Conservation (phyloP, 164 flowering plant species). For the Vitis cinerea region DNA sequence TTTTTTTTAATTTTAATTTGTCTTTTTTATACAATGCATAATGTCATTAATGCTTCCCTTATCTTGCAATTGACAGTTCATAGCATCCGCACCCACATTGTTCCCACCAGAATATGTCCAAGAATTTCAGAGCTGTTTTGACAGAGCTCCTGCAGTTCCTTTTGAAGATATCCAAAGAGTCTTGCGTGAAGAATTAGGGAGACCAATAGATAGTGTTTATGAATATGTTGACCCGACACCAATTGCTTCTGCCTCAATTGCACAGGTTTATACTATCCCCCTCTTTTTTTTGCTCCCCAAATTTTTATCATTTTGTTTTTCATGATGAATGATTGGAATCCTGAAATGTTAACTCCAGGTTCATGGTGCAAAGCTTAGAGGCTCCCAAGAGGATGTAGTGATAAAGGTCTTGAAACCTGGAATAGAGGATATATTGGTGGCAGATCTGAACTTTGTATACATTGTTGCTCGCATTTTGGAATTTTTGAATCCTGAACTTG, state of each 20-base stretch:
- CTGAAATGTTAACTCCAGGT: conserved; percentile 47
- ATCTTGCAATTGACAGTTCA: conserved; percentile 50
- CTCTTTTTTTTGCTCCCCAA: background rate
- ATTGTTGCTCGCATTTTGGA: conserved; percentile 87
- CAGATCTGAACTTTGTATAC: conserved; percentile 88
- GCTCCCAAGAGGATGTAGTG: conserved; percentile 79
- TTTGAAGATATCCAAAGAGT: conserved; percentile 71
- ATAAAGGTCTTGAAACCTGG: conserved; percentile 97
- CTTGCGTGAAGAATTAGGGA: conserved; percentile 69
- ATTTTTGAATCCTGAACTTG: conserved; percentile 83
- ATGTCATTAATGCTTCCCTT: background rate
- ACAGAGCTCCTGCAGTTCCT: conserved; percentile 82
- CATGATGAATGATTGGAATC: background rate
- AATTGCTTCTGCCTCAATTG: conserved; percentile 97
- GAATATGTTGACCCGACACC: conserved; percentile 91
- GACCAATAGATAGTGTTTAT: conserved; percentile 79
- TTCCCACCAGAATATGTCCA: conserved; percentile 88
- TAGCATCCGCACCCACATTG: conserved; percentile 93
- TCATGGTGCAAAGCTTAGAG: conserved; percentile 87
- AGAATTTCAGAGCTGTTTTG: conserved; percentile 94
- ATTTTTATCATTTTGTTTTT: background rate
- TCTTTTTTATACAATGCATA: background rate
- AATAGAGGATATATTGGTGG: conserved; percentile 83
- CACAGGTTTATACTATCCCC: conserved; percentile 54
- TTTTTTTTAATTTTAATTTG: background rate